These are phyloP conservation scores for Alternaria arborescens DNA, from an alignment of 2,329 filamentous ascomycete genomes.

Conservation along the genomic window DNA sequence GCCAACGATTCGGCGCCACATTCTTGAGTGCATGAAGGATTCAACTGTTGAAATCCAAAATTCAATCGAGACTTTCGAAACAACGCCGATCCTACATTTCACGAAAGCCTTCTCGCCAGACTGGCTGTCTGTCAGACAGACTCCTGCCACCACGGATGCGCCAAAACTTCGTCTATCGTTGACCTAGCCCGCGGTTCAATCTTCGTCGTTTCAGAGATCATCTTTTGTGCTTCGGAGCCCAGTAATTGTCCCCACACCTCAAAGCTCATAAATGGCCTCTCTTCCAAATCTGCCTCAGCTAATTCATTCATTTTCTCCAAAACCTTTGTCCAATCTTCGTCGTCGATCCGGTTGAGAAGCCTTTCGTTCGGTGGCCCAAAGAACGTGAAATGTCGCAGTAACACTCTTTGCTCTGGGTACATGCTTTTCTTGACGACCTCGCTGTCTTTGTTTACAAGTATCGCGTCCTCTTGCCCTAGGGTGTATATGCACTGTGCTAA, in stretches of 20 bases:
- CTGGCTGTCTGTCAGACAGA: conserved; percentile 3
- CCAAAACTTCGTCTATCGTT: conserved; percentile 48
- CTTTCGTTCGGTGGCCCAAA: conserved; percentile 46
- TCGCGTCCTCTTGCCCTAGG: conserved; percentile 41
- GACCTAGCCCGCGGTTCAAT: conserved; percentile 43
- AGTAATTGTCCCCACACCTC: conserved; percentile 39
- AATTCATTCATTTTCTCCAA: conserved; percentile 34
- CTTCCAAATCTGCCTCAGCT: conserved; percentile 38
- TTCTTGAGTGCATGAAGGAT: too few relatives aligned
- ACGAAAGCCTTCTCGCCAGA: conserved; percentile 6
- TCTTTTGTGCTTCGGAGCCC: conserved; percentile 34
- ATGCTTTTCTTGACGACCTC: conserved; percentile 40
- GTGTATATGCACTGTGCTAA: conserved; percentile 48
- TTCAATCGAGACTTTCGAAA: too few relatives aligned
- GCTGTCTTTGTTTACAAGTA: conserved; percentile 44
- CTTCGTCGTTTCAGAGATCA: conserved; percentile 50
- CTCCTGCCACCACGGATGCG: conserved; percentile 44
- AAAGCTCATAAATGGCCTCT: conserved; percentile 42
- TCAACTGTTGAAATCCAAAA: too few relatives aligned
- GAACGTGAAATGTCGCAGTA: conserved; percentile 47
- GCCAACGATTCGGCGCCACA: too few relatives aligned
- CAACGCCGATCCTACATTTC: too few relatives aligned
- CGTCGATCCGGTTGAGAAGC: conserved; percentile 40
- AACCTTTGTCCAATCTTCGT: conserved; percentile 37
- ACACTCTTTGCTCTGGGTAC: conserved; percentile 44